Evolutionary conservation across 306 rosid genomes (phyloP), one percentile per base, ranked within the genome.

Genomic region (Gynostemma pentaphyllum): DNA sequence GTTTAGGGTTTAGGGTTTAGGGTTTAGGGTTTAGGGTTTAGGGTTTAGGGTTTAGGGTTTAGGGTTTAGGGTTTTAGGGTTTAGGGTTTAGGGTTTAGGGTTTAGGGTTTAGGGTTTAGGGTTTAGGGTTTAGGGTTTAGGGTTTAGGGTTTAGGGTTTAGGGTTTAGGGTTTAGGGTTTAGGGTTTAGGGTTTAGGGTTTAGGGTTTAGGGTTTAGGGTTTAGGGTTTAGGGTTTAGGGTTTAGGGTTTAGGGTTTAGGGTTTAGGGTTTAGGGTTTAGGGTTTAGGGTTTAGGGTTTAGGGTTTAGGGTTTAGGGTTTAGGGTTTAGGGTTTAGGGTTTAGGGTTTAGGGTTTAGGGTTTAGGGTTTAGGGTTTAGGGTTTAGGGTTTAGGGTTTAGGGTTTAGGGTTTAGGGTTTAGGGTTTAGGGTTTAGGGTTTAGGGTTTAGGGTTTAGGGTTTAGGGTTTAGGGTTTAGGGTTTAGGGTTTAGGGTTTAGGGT

Each of bases 281-380:
- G 51, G 13, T 45, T 45, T 12, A 45, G 51, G 51, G 13, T 12
- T 45, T 12, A 15, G 51, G 51, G 13, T 45, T 45, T 21, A 21
- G 51, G 51, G 13, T 45, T 45, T 12, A 45, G 51, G 51, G 13
- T 45, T 45, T 12, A 45, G 51, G 13, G 51, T 45, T 12, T 12
- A 48, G 54, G 54, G 54, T 48, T 48, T 48, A 18, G 54, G 54
- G 54, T 48, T 48, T 48, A 48, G 54, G 54, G 54, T 48, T 48
- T 48, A 48, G 54, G 54, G 54, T 4, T 12, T 45, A 21, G 51
- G 51, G 13, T 48, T 48, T 48, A 48, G 54, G 54, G 54, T 48
- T 48, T 48, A 48, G 54, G 54, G 54, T 48, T 48, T 48, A 18
- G 54, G 54, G 54, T 48, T 48, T 48, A 48, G 54, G 54, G 54